Base-by-base conservation (phyloP, 148 eudicot genomes). In the Rhododendron molle region DNA sequence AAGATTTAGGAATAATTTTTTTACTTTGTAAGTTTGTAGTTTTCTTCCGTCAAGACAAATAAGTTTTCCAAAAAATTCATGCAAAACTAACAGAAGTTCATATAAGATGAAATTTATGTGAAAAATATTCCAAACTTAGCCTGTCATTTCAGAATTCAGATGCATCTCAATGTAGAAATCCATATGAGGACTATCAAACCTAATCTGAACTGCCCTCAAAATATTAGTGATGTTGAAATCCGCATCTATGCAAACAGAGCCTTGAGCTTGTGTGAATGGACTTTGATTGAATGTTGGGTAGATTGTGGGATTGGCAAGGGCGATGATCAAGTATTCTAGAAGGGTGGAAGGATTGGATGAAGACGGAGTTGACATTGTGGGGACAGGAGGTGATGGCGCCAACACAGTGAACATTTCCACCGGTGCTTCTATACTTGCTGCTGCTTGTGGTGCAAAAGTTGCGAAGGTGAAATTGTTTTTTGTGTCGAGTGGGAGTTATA, bases 371-470 rank as follows among this genome's bases (percentile, higher is more conserved):
- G 99, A 97, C 86, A 97, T 97, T 83, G 99, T 97, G 85, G 99
- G 99, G 40, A 97, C 98, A 0, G 99, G 99, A 18, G 99, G 99
- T n/a, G 99, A 97, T 88, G 99, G 99, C 0, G 98, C 99, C 18
- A 97, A 97, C 89, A 97, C 99, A 0, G 98, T 97, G 86, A 97
- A 97, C 78, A 97, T 97, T 58, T 97, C 99, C 10, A 97, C 99
- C 0, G 98, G 99, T 44, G 94, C 99, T 83, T 92, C 99, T 6
- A 94, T 97, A 65, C 95, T 97, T 16, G 93, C 98, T 6, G 98
- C 99, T 2, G 96, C 99, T 86, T 94, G 96, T 89, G 99, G 99
- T 83, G 99, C 98, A 20, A 97, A 91, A 91, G 95, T 97, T 86
- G 99, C 99, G 78, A 97, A 97, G 99, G 99, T 97, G 78, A 80